These are phyloP conservation scores for Graphilbum ipis-grandicollis DNA, from an alignment of 2,329 filamentous ascomycete species.

Conservation along the genomic window DNA sequence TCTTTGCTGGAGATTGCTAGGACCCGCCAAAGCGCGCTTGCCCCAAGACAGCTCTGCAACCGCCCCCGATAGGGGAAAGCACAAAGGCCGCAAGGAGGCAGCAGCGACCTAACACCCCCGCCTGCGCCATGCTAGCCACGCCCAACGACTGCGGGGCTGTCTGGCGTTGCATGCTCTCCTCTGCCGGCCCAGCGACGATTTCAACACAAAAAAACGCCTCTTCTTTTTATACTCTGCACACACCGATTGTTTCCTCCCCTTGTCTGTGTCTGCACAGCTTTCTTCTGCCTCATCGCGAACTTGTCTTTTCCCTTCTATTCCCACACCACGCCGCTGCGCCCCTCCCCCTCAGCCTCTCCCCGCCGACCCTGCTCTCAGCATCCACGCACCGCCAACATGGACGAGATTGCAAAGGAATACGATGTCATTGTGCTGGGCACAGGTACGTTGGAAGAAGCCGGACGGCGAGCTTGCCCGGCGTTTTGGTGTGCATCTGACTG, in stretches of 20 bases:
- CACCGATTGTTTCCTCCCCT: conserved; percentile 2
- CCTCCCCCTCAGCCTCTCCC: not conserved
- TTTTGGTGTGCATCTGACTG: too few relatives aligned
- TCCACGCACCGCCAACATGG: conserved; percentile 39
- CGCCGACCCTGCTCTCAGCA: not conserved
- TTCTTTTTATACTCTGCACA: conserved; percentile 1
- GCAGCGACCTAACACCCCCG: not conserved
- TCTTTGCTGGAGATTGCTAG: too few relatives aligned
- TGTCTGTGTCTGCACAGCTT: not conserved
- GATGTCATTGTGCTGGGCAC: conserved; percentile 98
- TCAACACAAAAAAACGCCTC: not conserved
- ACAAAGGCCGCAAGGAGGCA: not conserved
- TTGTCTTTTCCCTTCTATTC: too few relatives aligned
- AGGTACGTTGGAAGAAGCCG: conserved; percentile 42
- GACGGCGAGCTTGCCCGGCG: too few relatives aligned
- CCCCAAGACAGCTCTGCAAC: not conserved
- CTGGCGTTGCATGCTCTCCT: not conserved
- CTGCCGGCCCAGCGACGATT: too few relatives aligned
- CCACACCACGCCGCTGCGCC: too few relatives aligned
- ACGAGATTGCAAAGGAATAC: conserved; percentile 96
- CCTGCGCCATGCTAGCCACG: not conserved
- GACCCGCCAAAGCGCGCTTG: not conserved
- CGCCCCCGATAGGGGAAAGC: not conserved
- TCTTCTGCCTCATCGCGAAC: too few relatives aligned
- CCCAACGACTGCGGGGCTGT: not conserved